A percentile compares a stretch with the other conserved stretches of the same genome.
Conservation (phyloP, 257 asterid genomes). For the Hygrophila difformis region DNA sequence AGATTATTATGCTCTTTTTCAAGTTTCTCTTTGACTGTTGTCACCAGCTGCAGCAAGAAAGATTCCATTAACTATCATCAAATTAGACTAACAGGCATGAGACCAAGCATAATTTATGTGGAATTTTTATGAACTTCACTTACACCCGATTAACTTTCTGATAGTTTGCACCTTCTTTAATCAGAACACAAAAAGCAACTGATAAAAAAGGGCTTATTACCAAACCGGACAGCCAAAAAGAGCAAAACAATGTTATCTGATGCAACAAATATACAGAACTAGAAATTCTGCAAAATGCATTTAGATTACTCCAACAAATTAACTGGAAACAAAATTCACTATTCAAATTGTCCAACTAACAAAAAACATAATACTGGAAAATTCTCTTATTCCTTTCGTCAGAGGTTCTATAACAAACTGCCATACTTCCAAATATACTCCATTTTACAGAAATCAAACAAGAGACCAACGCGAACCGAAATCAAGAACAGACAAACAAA, state of each 20-base stretch:
- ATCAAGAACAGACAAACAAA: neutral
- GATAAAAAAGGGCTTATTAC: neutral
- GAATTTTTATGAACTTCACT: neutral
- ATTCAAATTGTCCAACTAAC: no score
- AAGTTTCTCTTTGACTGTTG: constrained; percentile 74
- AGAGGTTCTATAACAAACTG: no score
- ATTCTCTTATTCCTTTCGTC: no score
- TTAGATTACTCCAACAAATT: neutral
- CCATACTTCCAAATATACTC: no score
- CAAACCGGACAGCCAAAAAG: neutral
- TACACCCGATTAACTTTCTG: neutral
- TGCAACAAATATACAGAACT: neutral
- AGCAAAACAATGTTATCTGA: neutral
- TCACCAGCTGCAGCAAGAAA: constrained; percentile 50
- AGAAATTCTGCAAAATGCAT: neutral
- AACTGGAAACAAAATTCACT: neutral
- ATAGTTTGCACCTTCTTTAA: neutral
- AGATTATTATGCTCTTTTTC: constrained; percentile 52
- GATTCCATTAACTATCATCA: constrained; percentile 14
- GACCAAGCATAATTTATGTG: neutral
- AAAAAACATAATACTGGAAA: no score
- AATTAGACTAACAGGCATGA: constrained; percentile 7
- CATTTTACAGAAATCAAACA: neutral
- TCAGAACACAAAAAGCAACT: neutral
- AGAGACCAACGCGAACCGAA: neutral